Conservation (phyloP, 108 stramenopile species). For the Skeletonema marinoi region DNA sequence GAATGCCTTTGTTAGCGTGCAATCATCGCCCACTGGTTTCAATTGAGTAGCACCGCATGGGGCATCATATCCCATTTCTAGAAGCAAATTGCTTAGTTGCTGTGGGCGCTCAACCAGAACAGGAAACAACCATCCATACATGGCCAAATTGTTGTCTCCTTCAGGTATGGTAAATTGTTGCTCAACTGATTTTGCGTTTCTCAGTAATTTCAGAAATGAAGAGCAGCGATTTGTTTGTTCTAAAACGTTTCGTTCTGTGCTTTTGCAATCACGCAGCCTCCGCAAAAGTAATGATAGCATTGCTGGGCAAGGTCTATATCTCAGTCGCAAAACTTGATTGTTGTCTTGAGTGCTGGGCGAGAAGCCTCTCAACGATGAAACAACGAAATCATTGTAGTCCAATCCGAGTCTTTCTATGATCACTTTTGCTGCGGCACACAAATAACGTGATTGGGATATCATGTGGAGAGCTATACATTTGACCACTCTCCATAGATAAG, state of each 20-base stretch:
- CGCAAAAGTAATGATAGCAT: constrained; percentile 62
- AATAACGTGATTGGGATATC: constrained; percentile 49
- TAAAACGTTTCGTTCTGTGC: constrained; percentile 13
- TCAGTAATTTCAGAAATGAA: not conserved
- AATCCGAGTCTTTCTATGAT: constrained; percentile 36
- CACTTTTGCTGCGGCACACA: constrained; percentile 45
- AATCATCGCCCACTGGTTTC: constrained; percentile 36
- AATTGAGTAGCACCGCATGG: constrained; percentile 75
- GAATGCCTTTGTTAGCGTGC: constrained; percentile 5
- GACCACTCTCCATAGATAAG: constrained; percentile 51
- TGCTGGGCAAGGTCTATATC: constrained; percentile 60
- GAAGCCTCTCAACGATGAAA: constrained; percentile 64
- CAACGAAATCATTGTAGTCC: constrained; percentile 65
- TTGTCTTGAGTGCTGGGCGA: constrained; percentile 3
- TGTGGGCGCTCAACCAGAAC: constrained; percentile 45
- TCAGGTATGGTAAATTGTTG: constrained; percentile 12
- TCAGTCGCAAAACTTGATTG: constrained; percentile 41
- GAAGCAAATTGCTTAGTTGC: constrained; percentile 30
- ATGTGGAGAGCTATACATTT: constrained; percentile 51
- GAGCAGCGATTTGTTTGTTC: constrained; percentile 39
- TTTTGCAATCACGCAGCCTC: constrained; percentile 48
- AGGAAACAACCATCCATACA: constrained; percentile 65
- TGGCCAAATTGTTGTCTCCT: constrained; percentile 11
- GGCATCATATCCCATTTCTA: constrained; percentile 65
- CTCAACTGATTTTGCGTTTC: constrained; percentile 4